These are phyloP conservation scores for Cercospora sp. DNA, from an alignment of 2,329 filamentous ascomycete genomes.

Conservation along the genomic window DNA sequence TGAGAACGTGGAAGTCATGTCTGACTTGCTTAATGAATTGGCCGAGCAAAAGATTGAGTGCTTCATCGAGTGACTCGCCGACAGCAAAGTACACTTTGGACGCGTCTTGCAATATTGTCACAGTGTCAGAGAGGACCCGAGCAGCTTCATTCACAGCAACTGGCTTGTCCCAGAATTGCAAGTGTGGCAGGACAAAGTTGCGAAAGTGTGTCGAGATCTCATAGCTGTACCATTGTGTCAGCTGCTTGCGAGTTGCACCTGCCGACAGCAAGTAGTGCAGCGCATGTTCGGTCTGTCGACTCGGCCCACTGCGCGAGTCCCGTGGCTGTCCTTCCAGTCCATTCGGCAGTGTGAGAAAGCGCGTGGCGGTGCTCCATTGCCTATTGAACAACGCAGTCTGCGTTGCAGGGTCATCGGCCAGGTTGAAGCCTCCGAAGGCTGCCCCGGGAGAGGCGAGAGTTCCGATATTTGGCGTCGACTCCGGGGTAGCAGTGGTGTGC, in stretches of 20 bases:
- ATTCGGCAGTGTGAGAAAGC: conserved; percentile 38
- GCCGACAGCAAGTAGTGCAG: conserved; percentile 20
- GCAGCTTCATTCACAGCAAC: conserved; percentile 33
- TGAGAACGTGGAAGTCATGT: conserved; percentile 30
- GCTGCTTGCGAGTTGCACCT: conserved; percentile 32
- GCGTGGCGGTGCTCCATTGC: conserved; percentile 52
- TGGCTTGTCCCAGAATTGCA: conserved; percentile 32
- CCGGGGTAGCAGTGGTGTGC: conserved; percentile 47
- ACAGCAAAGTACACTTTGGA: conserved; percentile 42
- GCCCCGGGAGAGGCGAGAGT: conserved; percentile 41
- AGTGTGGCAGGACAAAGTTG: conserved; percentile 30
- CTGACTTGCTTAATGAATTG: conserved; percentile 17
- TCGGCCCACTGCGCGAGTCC: conserved; percentile 9
- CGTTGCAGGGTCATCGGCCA: conserved; percentile 42
- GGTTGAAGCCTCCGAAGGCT: conserved; percentile 44
- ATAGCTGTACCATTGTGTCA: conserved; percentile 50
- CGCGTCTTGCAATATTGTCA: conserved; percentile 40
- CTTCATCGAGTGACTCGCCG: not conserved
- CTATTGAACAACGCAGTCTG: conserved; percentile 42
- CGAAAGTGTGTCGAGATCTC: conserved; percentile 49
- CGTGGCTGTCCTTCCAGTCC: conserved; percentile 1
- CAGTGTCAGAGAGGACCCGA: conserved; percentile 41
- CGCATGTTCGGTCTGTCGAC: conserved; percentile 24
- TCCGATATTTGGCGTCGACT: conserved; percentile 48
- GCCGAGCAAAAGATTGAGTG: not conserved